Percentiles rank a stretch among this genome's conserved stretches.
phyloP scores from a whole-genome alignment of 2,329 filamentous ascomycete genomes.

The Corinectria fuckeliana region DNA sequence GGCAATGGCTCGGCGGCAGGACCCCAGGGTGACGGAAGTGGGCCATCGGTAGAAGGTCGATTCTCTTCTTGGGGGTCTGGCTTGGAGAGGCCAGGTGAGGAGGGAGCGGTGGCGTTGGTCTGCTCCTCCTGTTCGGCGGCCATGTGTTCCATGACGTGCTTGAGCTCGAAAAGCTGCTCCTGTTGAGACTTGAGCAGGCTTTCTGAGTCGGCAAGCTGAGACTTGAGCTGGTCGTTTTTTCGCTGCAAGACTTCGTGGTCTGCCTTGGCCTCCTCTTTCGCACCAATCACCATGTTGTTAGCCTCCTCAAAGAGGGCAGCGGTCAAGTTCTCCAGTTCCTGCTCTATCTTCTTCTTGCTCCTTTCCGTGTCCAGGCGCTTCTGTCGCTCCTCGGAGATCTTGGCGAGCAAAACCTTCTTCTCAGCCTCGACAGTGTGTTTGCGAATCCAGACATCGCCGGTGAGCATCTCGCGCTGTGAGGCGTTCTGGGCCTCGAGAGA shows the following conservation, averaged over 20 bases:
- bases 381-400: conserved; percentile 69
- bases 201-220: conserved; percentile 87
- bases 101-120: conserved; percentile 75
- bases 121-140: conserved; percentile 74
- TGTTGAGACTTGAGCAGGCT: conserved; percentile 86
- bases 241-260: conserved; percentile 83
- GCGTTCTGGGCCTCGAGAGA: conserved; percentile 71
- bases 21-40: conserved; percentile 41
- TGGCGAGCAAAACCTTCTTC: conserved; percentile 64
- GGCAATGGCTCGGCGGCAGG: conserved; percentile 55
- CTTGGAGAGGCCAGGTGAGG: conserved; percentile 78
- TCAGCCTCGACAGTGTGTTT: conserved; percentile 78
- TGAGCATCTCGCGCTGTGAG: conserved; percentile 74
- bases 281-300: conserved; percentile 92
- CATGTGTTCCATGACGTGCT: conserved; percentile 91
- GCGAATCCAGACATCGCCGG: conserved; percentile 77
- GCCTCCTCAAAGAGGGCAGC: conserved; percentile 97
- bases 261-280: conserved; percentile 85
- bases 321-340: conserved; percentile 89
- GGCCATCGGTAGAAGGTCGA: conserved; percentile 39
- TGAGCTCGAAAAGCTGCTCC: conserved; percentile 90
- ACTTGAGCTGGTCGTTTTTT: conserved; percentile 85
- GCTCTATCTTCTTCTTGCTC: conserved; percentile 88
- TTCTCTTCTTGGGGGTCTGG: conserved; percentile 65
- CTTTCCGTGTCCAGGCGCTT: conserved; percentile 71